Evolutionary conservation across 805 yeast genomes (phyloP), one percentile per base, ranked within the genome.

Genomic region (Lachancea lanzarotensis): DNA sequence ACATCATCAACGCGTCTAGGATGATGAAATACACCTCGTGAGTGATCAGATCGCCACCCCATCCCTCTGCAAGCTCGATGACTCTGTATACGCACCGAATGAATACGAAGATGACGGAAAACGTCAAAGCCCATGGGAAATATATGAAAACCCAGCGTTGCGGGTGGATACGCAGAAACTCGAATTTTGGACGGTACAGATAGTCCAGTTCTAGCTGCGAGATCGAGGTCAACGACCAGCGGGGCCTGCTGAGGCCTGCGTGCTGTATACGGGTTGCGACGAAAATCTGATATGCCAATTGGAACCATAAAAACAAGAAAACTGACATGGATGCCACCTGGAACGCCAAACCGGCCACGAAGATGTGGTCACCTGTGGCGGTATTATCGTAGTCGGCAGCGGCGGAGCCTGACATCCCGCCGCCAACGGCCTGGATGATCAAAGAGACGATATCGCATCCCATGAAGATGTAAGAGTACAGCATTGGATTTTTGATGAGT

Each of bases 261-360:
- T 59, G 57, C 29, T 52, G 48, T 40, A 53, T 48, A 43, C 69
- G 58, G 15, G 60, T 50, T 36, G 46, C 48, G 12, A 60, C 48
- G 43, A 63, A 71, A 19, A 75, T 64, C 30, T 67, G 62, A 54
- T 57, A 66, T 17, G 73, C 52, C 61, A 84, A 78, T 41, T 69
- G 67, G 31, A 62, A 56, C 67, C 76, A 74, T 11, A 84, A 63
- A 5, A 65, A 20, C 27, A 81, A 61, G 61, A 85, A 89, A 1
- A 79, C 44, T 2, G 73, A 54, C 82, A 89, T 83, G 3, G 86
- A 73, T 4, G 74, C 63, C 4, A 86, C 90, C 65, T 89, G 96
- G 55, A 83, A 72, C 0, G 81, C 82, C 40, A 89, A 70, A 7
- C 96, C 96, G 2, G 75, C 90, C 38, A 86, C 75, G 82, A 88